These are phyloP conservation scores for Botrytis fabae DNA, from an alignment of 2,329 filamentous ascomycete genomes.

Conservation along the genomic window DNA sequence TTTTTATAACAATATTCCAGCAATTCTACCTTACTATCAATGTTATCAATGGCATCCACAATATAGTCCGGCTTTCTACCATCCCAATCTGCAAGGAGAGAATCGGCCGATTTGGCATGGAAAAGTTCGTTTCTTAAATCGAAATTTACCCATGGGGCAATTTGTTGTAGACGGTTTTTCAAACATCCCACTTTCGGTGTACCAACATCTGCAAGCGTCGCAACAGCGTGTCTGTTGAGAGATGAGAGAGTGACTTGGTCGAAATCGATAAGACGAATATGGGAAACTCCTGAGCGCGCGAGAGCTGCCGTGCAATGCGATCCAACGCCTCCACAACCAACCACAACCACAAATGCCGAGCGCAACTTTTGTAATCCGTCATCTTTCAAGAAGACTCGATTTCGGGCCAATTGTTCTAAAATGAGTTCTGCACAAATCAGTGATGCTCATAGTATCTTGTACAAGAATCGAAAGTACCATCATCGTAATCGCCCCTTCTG, in stretches of 20 bases:
- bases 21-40: slow-evolving; percentile 90
- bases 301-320: slow-evolving; percentile 87
- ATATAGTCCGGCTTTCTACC: slow-evolving; percentile 76
- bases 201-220: slow-evolving; percentile 90
- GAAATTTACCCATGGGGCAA: slow-evolving; percentile 89
- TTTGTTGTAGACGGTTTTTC: slow-evolving; percentile 74
- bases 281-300: slow-evolving; percentile 84
- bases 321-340: slow-evolving; percentile 92
- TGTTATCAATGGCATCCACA: slow-evolving; percentile 98
- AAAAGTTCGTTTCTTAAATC: slow-evolving; percentile 87
- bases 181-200: slow-evolving; percentile 89
- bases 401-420: slow-evolving; percentile 89
- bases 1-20: slow-evolving; percentile 83
- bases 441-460: slow-evolving; percentile 12
- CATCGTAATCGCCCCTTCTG: slow-evolving; percentile 63
- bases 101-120: slow-evolving; percentile 62
- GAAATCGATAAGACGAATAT: slow-evolving; percentile 88
- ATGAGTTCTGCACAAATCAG: slow-evolving; percentile 66
- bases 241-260: slow-evolving; percentile 96
- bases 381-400: slow-evolving; percentile 84
- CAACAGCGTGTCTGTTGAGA: slow-evolving; percentile 92
- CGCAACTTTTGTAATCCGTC: slow-evolving; percentile 79
- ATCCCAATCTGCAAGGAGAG: slow-evolving; percentile 68
- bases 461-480: slow-evolving; percentile 41
- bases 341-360: slow-evolving; percentile 79